Evolutionary conservation across 148 eudicot genomes (phyloP), one percentile per base, ranked within the genome.

Genomic region (Arctostaphylos glauca): DNA sequence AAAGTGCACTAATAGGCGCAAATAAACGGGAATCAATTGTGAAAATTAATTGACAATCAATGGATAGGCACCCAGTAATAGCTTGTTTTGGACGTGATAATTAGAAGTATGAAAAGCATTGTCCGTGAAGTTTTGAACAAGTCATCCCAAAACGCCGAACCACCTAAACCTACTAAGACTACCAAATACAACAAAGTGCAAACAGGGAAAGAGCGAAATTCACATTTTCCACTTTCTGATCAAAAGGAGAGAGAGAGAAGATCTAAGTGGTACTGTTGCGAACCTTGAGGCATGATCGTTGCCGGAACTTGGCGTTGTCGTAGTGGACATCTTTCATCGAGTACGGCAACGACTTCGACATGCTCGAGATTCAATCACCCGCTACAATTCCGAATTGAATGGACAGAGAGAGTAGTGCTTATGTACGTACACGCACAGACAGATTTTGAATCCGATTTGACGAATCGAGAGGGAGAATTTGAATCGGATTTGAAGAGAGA

Each of bases 221-320:
- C 13, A 25, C 18, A 84, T 25, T 4, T 44, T 6, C 44, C 21
- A 59, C 10, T 23, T 43, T 31, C 31, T 74, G 49, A 21, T 70
- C 59, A 12, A 25, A 50, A 12, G 10, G 41, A 64, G 21, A 21
- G 43, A 21, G 25, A 43, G 5, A 75, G 41, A 59, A 83, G 85
- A 79, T 83, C 81, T 78, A 77, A 58, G 71, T 64, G 44, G 41
- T 72, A 15, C 5, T 12, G 7, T 52, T 50, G 67, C 18, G 3
- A 56, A 95, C 98, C 97, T 91, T 81, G 82, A 85, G 76, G 38
- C 89, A 21, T 12, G 98, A 90, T 70, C 98, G 91, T 49, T 86
- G 96, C 70, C 98, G 97, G 82, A 95, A 94, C 90, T 94, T 95
- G 19, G 92, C 98, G 86, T 95, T 94, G 71, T 95, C 98, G 86